These are phyloP conservation scores for Fraxinus nigra DNA, from an alignment of 305 asterid genomes.

Conservation along the genomic window DNA sequence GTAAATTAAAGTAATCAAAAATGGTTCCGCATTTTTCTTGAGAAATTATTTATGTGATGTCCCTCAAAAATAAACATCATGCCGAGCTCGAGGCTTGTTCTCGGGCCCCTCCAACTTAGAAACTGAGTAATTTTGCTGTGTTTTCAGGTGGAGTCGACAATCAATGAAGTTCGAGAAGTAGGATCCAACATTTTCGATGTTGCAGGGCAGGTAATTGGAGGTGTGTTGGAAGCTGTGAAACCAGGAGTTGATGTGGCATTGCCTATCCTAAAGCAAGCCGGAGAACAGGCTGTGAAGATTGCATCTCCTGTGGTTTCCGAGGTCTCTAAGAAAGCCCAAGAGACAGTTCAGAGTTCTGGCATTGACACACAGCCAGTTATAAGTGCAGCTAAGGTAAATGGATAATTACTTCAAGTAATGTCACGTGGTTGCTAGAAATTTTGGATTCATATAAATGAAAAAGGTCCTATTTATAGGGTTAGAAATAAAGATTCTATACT, in stretches of 20 bases:
- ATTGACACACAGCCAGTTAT: constrained; percentile 68
- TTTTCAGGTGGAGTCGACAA: constrained; percentile 67
- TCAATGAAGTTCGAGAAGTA: constrained; percentile 66
- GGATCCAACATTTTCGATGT: constrained; percentile 50
- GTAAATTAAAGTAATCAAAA: neutral
- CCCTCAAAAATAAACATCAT: neutral
- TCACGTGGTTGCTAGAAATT: neutral
- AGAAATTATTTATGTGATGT: neutral
- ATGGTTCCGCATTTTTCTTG: neutral
- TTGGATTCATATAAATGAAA: neutral
- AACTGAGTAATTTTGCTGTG: constrained; percentile 21
- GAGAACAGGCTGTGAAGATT: constrained; percentile 64
- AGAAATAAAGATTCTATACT: neutral
- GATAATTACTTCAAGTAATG: neutral
- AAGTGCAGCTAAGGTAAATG: constrained; percentile 70
- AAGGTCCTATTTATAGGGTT: neutral
- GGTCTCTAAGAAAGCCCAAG: constrained; percentile 89
- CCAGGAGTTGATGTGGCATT: constrained; percentile 70
- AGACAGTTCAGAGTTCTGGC: constrained; percentile 79
- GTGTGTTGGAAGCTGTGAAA: constrained; percentile 58
- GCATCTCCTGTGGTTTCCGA: constrained; percentile 85
- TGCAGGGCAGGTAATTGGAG: constrained; percentile 59
- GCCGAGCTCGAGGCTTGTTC: neutral
- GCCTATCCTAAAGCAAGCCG: constrained; percentile 73
- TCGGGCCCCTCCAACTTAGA: neutral